phyloP scores from a whole-genome alignment of 2,329 filamentous ascomycete genomes.

The Macrophomina phaseolina region DNA sequence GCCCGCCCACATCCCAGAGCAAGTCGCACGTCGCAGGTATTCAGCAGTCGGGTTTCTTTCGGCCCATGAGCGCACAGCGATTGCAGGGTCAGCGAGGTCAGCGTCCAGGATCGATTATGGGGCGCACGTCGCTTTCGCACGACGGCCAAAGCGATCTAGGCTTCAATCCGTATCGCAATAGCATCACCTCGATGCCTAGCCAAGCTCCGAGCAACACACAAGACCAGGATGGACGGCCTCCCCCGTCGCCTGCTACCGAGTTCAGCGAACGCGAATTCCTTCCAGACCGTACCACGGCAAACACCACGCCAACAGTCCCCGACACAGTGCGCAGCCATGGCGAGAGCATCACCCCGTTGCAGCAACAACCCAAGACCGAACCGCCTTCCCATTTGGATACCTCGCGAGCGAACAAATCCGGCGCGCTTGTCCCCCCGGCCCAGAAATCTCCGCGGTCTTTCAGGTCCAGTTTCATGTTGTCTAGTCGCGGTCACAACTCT shows the following conservation, averaged over 20 bases:
- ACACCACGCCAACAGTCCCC: constrained; percentile 71
- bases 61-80: constrained; percentile 94
- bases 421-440: constrained; percentile 2
- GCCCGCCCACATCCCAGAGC: constrained; percentile 71
- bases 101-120: constrained; percentile 50
- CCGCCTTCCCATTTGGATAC: constrained; percentile 63
- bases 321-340: constrained; percentile 68
- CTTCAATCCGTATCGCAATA: constrained; percentile 45
- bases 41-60: constrained; percentile 89
- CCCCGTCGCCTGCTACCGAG: constrained; percentile 79
- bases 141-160: constrained; percentile 39
- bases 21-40: constrained; percentile 89
- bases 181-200: constrained; percentile 42
- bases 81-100: constrained; percentile 85
- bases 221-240: constrained; percentile 48
- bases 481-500: constrained; percentile 60
- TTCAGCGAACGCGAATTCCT: constrained; percentile 73
- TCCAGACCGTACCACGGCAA: constrained; percentile 72
- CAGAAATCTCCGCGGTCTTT: constrained; percentile 26
- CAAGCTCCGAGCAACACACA: constrained; percentile 14
- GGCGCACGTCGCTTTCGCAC: constrained; percentile 40
- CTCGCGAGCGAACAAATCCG: constrained; percentile 52
- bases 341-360: constrained; percentile 80
- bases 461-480: constrained; percentile 59
- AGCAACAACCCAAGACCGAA: constrained; percentile 50